These are phyloP conservation scores for Cutaneotrichosporon sp. DNA, from an alignment of 1,284 basidiomycete species.

Conservation along the genomic window DNA sequence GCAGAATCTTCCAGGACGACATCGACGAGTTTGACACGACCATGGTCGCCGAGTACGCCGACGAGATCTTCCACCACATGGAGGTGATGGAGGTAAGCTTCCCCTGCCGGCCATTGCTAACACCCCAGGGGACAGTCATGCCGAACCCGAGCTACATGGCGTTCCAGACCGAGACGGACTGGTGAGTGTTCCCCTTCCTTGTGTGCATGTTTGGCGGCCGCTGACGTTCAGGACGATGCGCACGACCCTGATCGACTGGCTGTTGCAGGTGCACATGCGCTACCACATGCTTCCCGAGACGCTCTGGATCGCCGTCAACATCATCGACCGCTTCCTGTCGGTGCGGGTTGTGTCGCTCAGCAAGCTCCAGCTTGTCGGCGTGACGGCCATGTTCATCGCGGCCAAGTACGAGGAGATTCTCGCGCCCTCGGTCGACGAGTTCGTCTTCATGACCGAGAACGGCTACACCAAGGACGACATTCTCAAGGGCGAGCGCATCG, in stretches of 20 bases:
- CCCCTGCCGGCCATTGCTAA: neutral
- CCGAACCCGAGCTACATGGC: slow-evolving; percentile 93
- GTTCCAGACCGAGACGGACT: slow-evolving; percentile 90
- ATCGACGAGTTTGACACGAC: slow-evolving; percentile 86
- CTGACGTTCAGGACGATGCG: slow-evolving; percentile 56
- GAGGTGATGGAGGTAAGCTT: slow-evolving; percentile 74
- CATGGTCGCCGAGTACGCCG: slow-evolving; percentile 98
- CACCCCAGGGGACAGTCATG: slow-evolving; percentile 75
- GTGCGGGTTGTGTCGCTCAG: slow-evolving; percentile 63
- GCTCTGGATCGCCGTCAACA: slow-evolving; percentile 68
- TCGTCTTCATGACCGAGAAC: slow-evolving; percentile 95
- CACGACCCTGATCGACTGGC: slow-evolving; percentile 61
- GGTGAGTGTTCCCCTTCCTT: slow-evolving; percentile 57
- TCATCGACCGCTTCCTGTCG: slow-evolving; percentile 66
- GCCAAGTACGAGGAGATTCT: slow-evolving; percentile 68
- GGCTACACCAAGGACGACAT: slow-evolving; percentile 94
- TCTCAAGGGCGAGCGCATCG: slow-evolving; percentile 94
- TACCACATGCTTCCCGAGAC: slow-evolving; percentile 69
- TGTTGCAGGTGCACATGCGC: slow-evolving; percentile 64
- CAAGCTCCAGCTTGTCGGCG: slow-evolving; percentile 66
- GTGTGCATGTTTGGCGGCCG: neutral
- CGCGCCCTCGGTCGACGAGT: slow-evolving; percentile 89
- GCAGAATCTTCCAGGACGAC: slow-evolving; percentile 63
- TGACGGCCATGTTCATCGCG: slow-evolving; percentile 67
- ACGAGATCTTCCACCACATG: slow-evolving; percentile 99